A percentile compares a stretch with the other conserved stretches of the same genome.
phyloP scores from a whole-genome alignment of 2,329 filamentous ascomycete genomes.

The Tolypocladium amazonense region DNA sequence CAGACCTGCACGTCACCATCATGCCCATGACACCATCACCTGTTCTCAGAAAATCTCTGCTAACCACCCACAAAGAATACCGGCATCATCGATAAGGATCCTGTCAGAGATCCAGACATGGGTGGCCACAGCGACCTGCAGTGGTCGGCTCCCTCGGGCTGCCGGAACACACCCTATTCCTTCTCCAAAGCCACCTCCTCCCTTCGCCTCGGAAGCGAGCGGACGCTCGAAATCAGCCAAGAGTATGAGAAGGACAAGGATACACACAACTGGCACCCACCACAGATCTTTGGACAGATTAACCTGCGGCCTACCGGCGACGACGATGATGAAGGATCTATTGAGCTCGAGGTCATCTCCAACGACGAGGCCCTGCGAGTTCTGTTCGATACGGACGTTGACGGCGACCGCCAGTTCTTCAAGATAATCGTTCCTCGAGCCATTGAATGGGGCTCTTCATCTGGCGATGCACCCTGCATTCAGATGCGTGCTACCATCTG shows the following conservation, averaged over 20 bases:
- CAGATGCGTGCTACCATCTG: conserved; percentile 36
- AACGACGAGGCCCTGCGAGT: conserved; percentile 31
- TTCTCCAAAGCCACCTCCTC: conserved; percentile 6
- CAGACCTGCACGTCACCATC: not conserved
- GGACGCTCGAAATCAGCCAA: conserved; percentile 30
- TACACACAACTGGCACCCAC: conserved; percentile 12
- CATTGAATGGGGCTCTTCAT: conserved; percentile 18
- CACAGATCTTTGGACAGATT: conserved; percentile 34
- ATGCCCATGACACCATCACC: not conserved
- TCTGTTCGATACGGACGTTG: conserved; percentile 20
- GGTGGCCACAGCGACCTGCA: conserved; percentile 9
- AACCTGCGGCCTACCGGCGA: conserved; percentile 28
- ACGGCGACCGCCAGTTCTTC: conserved; percentile 26
- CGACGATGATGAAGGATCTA: conserved; percentile 19
- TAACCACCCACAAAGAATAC: conserved; percentile 6
- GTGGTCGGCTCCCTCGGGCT: conserved; percentile 16
- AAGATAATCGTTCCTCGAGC: conserved; percentile 26
- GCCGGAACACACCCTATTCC: conserved; percentile 13
- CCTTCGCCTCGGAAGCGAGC: conserved; percentile 22
- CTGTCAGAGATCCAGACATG: conserved; percentile 12
- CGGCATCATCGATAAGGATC: conserved; percentile 11
- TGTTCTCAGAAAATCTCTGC: not conserved
- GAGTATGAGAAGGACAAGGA: conserved; percentile 12
- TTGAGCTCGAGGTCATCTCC: conserved; percentile 33
- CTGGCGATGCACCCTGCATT: conserved; percentile 29